Base-by-base conservation (phyloP, 352 stramenopile genomes). In the Detonula confervacea region DNA sequence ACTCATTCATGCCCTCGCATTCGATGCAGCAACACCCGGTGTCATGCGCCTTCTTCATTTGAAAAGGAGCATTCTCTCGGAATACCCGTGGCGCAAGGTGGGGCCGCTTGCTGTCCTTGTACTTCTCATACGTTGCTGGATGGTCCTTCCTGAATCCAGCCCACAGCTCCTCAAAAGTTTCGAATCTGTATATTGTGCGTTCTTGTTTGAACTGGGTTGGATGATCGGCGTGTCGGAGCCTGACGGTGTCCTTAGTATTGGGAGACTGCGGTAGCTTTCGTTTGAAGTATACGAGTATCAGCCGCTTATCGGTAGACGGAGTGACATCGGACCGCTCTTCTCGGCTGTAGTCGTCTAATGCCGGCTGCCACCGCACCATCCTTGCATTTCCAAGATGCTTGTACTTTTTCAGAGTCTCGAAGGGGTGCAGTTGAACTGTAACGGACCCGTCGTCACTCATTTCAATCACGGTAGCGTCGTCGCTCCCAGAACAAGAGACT, bases 21-120 rank as follows among this genome's bases (percentile, higher is more conserved):
- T 37, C 18, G 18, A 68, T 54, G 16, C 57, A 66, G 11, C 33
- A 46, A 22, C 57, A 66, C 8, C 57, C 42, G 2, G 14, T 14
- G 20, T 66, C 39, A 24, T 35, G 33, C n/a, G 33, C 59, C 35
- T 59, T 68, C 12, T 20, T 68, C 59, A 68, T 57, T 33, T 68
- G 9, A 4, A 59, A 68, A 37, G 59, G 59, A 46, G n/a, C 14
- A n/a, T 54, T 55, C 1, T 51, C 22, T 1, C 39, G 14, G 12
- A 68, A 68, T 24, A 68, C 16, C 9, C 22, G 18, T 56, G 59
- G 59, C 2, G 33, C 30, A 11, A 11, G 11, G 25, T 68, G 3
- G 5, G 59, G 59, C 5, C 9, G 3, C 12, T 46, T 51, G 2
- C 27, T 4, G n/a, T 68, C n/a, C 39, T 33, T 27, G 30, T 68